Evolutionary conservation across 331 rosid genomes (phyloP), one percentile per base, ranked within the genome.

Genomic region (Acacia pycnantha): DNA sequence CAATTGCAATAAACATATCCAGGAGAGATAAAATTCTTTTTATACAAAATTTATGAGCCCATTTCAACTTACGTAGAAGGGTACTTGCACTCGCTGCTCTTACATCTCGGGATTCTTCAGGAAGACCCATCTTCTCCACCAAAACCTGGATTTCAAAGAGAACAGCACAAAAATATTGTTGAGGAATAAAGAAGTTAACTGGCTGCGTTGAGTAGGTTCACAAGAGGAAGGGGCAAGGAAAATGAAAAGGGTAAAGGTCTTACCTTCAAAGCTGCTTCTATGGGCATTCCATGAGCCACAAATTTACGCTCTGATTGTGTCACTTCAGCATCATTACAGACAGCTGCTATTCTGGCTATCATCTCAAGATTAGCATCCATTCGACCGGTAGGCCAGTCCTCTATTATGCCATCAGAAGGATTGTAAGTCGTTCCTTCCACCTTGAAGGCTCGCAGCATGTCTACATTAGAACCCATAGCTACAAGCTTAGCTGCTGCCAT

Each of bases 41-140:
- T 5, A 18, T 56, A 80, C 26, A 70, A 41, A 59, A 21, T 24
- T 64, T 11, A 35, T 5, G 26, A 26, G 41, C 70, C 27, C 16
- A 65, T 50, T 61, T 76, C 35, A 59, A 82, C 94, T 84, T 82
- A 88, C 93, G 82, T 18, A 86, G 77, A 31, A 88, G 41, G 77
- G 54, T 73, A n/a, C 29, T 74, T 27, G 77, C 59, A 73, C 80
- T 84, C 66, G 84, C 79, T 6, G 85, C 59, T 56, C 8, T 69
- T 12, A 19, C 79, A 82, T 5, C 68, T 6, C 76, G 50, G 53
- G 81, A 77, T 65, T 78, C 92, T 75, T 85, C 88, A 46, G 97
- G 93, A 56, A 83, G 87, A 50, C 97, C 97, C 97, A 93, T 93
- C 87, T 93, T 93, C 83, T 93, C 97, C n/a, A 85, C 92, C 35